These are phyloP conservation scores for Ganoderma multipileum DNA, from an alignment of 1,284 basidiomycete genomes.

Conservation along the genomic window DNA sequence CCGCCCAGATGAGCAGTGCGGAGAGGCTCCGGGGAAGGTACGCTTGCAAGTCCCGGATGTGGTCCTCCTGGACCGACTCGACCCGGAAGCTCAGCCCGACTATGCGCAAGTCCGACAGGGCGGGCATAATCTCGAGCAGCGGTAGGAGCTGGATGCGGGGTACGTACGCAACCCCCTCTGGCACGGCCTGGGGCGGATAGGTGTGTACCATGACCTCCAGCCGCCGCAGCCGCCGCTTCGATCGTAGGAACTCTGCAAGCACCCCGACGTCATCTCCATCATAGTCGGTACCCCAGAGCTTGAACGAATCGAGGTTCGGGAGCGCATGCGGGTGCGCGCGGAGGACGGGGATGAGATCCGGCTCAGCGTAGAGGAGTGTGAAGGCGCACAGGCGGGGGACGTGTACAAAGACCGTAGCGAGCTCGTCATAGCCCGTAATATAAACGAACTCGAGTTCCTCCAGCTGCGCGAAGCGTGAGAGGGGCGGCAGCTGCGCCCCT, in stretches of 20 bases:
- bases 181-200: too few species aligned
- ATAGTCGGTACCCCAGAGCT: background rate
- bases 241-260: background rate
- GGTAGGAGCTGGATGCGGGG: background rate
- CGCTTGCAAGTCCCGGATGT: background rate
- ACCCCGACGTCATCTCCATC: background rate
- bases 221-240: background rate
- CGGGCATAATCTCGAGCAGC: background rate
- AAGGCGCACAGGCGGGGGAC: background rate
- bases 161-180: too few species aligned
- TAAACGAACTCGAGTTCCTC: background rate
- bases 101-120: background rate
- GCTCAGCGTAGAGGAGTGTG: background rate
- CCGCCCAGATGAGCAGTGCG: background rate
- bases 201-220: background rate
- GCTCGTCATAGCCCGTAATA: background rate
- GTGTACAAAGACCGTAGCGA: background rate
- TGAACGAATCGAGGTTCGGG: background rate
- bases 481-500: background rate
- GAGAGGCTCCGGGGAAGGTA: background rate
- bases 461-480: background rate
- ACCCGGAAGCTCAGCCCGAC: background rate
- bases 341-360: background rate
- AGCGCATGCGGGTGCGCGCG: background rate
- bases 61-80: background rate